A percentile compares a stretch with the other conserved stretches of the same genome.
Evolutionary conservation across 768 basidiomycete genomes (phyloP).

Genomic region (Gelatoporia subvermispora): DNA sequence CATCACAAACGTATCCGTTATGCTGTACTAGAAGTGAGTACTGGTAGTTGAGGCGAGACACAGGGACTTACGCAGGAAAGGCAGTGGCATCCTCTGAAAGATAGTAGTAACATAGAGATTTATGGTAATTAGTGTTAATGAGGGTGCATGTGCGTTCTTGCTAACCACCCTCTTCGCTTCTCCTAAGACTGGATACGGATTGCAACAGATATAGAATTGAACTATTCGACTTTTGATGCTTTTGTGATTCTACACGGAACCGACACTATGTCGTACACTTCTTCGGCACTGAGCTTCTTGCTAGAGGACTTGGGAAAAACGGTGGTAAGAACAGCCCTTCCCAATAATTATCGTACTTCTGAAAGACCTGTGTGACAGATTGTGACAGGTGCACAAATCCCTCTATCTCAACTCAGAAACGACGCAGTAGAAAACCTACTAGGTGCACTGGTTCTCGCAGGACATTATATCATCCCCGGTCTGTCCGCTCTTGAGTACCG

Average conservation of each 20-base stretch:
- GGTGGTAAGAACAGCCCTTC: conserved; percentile 45
- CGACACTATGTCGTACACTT: conserved; percentile 88
- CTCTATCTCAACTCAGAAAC: conserved; percentile 85
- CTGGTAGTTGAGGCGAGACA: conserved; percentile 7
- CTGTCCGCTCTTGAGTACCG: conserved; percentile 5
- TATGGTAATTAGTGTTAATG: no score
- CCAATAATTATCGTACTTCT: neutral
- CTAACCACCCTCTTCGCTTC: conserved; percentile 2
- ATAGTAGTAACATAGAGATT: conserved; percentile 87
- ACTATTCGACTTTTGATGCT: conserved; percentile 81
- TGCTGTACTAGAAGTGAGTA: conserved; percentile 71
- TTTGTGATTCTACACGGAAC: conserved; percentile 90
- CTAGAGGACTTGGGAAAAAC: conserved; percentile 92
- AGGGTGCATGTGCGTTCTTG: conserved; percentile 2
- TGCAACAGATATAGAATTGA: conserved; percentile 88
- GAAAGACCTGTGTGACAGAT: conserved; percentile 44
- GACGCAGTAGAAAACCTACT: conserved; percentile 93
- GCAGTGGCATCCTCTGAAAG: conserved; percentile 84
- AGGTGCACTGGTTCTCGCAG: conserved; percentile 84
- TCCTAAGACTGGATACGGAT: conserved; percentile 82
- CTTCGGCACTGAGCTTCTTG: conserved; percentile 86
- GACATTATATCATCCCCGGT: conserved; percentile 91
- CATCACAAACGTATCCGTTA: conserved; percentile 73
- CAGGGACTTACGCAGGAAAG: neutral
- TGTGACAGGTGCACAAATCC: conserved; percentile 90